Percentiles rank a stretch among this genome's conserved stretches.
Conservation (phyloP, 1,284 basidiomycete genomes). For the Moesziomyces globuligerus region DNA sequence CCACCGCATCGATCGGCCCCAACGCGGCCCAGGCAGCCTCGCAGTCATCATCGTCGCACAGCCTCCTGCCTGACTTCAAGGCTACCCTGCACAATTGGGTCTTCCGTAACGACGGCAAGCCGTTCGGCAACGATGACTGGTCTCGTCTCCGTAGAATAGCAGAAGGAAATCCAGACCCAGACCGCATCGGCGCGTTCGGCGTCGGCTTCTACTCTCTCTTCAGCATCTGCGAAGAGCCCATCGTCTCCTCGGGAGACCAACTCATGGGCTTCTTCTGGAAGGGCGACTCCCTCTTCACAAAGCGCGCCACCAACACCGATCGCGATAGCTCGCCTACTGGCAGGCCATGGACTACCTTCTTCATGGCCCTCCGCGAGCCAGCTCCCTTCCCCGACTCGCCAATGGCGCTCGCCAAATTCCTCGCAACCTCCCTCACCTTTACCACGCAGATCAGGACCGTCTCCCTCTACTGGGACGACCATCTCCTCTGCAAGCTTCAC, state of each 20-base stretch:
- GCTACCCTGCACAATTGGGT: constrained; percentile 70
- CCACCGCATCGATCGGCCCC: not conserved
- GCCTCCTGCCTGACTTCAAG: constrained; percentile 64
- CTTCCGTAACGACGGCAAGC: constrained; percentile 82
- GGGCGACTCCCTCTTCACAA: constrained; percentile 62
- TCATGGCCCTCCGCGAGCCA: constrained; percentile 87
- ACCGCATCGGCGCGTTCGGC: constrained; percentile 70
- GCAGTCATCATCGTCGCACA: too few species aligned
- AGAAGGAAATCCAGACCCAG: constrained; percentile 71
- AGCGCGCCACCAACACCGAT: constrained; percentile 49
- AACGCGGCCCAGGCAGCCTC: too few species aligned
- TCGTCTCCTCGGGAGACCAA: constrained; percentile 86
- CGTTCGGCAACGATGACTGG: constrained; percentile 65
- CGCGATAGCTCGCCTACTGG: constrained; percentile 46
- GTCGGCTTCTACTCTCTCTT: constrained; percentile 72
- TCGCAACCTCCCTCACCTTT: constrained; percentile 92
- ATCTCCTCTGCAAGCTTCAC: constrained; percentile 78
- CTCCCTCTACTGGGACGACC: constrained; percentile 73
- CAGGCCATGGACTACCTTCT: constrained; percentile 84
- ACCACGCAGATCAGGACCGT: constrained; percentile 84
- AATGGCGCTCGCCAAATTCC: constrained; percentile 87
- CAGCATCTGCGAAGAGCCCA: constrained; percentile 79
- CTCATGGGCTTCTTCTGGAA: constrained; percentile 97
- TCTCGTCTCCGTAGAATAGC: constrained; percentile 66
- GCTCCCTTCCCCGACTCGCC: constrained; percentile 80